These are phyloP conservation scores for Dryadomyces sulphureus DNA, from an alignment of 2,329 filamentous ascomycete species.

Conservation along the genomic window DNA sequence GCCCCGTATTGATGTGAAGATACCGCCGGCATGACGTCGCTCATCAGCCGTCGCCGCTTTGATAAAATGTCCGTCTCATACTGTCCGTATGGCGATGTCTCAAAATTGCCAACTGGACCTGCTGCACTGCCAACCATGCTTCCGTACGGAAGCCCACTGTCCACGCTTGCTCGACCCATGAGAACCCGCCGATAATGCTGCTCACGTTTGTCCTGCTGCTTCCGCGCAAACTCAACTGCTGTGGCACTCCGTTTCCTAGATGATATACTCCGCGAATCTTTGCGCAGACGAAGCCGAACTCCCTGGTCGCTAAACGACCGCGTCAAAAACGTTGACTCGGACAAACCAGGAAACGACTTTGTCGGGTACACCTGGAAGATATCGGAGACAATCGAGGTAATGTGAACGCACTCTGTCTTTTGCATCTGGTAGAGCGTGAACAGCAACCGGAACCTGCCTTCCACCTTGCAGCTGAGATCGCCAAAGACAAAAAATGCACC, in stretches of 20 bases:
- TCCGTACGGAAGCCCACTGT: not conserved
- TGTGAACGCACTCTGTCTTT: slow-evolving; percentile 20
- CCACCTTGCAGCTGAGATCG: slow-evolving; percentile 64
- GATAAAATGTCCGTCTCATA: slow-evolving; percentile 4
- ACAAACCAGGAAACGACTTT: slow-evolving; percentile 49
- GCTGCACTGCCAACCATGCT: slow-evolving; percentile 1
- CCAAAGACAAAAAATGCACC: slow-evolving; percentile 86
- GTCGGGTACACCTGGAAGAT: slow-evolving; percentile 50
- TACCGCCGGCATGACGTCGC: slow-evolving; percentile 1
- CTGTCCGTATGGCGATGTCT: not conserved
- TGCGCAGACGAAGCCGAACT: slow-evolving; percentile 66
- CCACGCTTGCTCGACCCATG: not conserved
- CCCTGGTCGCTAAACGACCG: slow-evolving; percentile 81
- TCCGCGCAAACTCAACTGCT: slow-evolving; percentile 14
- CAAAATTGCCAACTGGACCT: not conserved
- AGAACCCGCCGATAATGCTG: slow-evolving; percentile 2
- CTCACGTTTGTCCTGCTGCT: slow-evolving; percentile 7
- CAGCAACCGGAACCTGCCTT: slow-evolving; percentile 57
- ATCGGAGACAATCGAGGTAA: slow-evolving; percentile 38
- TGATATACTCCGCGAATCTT: slow-evolving; percentile 54
- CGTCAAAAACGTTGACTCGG: slow-evolving; percentile 57
- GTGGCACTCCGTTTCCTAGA: slow-evolving; percentile 29
- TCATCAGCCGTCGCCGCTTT: slow-evolving; percentile 8
- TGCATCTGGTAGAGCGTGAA: slow-evolving; percentile 67
- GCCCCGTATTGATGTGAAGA: not conserved